Conservation (phyloP, 768 basidiomycete genomes). For the Lentinula sp. region DNA sequence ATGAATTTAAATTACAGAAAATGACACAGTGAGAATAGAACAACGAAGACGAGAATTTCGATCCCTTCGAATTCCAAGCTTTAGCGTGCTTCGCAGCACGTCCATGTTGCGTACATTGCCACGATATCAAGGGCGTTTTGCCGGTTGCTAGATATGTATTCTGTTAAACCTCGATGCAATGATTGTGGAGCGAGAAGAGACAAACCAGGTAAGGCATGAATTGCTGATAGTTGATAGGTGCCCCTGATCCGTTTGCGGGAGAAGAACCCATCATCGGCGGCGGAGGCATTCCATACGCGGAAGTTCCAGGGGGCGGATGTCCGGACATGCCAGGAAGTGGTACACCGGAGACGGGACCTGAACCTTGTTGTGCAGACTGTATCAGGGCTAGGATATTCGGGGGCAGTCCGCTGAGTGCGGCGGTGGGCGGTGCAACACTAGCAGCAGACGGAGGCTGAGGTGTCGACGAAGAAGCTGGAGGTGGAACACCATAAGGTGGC, state of each 20-base stretch:
- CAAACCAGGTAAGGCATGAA: constrained; percentile 67
- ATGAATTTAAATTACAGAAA: too few species aligned
- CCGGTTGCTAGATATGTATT: not conserved
- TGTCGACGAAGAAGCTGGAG: constrained; percentile 12
- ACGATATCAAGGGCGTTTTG: constrained; percentile 13
- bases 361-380: constrained; percentile 40
- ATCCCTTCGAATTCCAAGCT: too few species aligned
- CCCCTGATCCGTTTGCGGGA: constrained; percentile 28
- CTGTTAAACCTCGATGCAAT: not conserved
- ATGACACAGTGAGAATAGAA: not conserved
- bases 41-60: not conserved
- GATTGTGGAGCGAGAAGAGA: not conserved
- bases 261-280: constrained; percentile 39
- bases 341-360: constrained; percentile 27
- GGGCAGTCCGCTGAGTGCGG: constrained; percentile 42
- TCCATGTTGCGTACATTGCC: not conserved
- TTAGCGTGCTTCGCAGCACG: not conserved
- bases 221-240: constrained; percentile 50
- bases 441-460: constrained; percentile 27
- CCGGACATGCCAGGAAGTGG: constrained; percentile 27
- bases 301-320: constrained; percentile 6
- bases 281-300: constrained; percentile 34
- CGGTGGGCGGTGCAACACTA: constrained; percentile 23
- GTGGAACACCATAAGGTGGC: constrained; percentile 21
- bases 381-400: constrained; percentile 67